Percentiles rank a stretch among this genome's conserved stretches.
These are phyloP conservation scores for Graphilbum ipis-grandicollis DNA, from an alignment of 2,329 filamentous ascomycete species.

Conservation along the genomic window DNA sequence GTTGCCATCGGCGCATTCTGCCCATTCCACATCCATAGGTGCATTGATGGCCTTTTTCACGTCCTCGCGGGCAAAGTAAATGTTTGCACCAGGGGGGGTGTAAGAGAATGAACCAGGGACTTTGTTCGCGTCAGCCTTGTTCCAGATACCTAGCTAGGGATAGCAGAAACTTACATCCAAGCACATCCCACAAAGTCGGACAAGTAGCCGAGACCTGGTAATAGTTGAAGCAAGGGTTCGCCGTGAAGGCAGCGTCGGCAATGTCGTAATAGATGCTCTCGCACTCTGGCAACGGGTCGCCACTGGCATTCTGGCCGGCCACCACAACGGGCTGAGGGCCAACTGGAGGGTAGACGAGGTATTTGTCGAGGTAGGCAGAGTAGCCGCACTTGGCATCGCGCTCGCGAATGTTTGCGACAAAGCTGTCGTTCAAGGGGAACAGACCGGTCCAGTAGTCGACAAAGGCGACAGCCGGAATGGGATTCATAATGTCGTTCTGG, in stretches of 20 bases:
- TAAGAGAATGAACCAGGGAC: slow-evolving; percentile 48
- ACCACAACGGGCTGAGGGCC: slow-evolving; percentile 34
- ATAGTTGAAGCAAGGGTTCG: slow-evolving; percentile 67
- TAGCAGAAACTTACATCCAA: slow-evolving; percentile 26
- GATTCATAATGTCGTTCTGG: slow-evolving; percentile 23
- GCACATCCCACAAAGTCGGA: slow-evolving; percentile 49
- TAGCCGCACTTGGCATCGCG: slow-evolving; percentile 43
- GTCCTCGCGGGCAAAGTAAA: slow-evolving; percentile 55
- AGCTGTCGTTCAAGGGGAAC: slow-evolving; percentile 46
- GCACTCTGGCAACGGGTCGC: slow-evolving; percentile 28
- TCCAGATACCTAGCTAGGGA: not conserved
- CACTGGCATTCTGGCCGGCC: slow-evolving; percentile 24
- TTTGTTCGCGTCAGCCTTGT: not conserved
- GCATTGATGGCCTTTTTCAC: slow-evolving; percentile 15
- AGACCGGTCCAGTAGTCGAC: slow-evolving; percentile 42
- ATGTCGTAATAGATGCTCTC: slow-evolving; percentile 37
- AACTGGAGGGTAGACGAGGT: slow-evolving; percentile 51
- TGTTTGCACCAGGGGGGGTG: slow-evolving; percentile 37
- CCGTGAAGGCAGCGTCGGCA: slow-evolving; percentile 28
- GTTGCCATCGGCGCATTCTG: slow-evolving; percentile 27
- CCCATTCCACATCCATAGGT: slow-evolving; percentile 26
- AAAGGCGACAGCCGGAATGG: slow-evolving; percentile 36
- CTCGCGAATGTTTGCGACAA: slow-evolving; percentile 31
- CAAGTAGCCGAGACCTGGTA: slow-evolving; percentile 61
- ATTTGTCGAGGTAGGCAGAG: slow-evolving; percentile 37